Evolutionary conservation across 805 yeast species (phyloP).

Genomic region (Metschnikowia vanudenii): DNA sequence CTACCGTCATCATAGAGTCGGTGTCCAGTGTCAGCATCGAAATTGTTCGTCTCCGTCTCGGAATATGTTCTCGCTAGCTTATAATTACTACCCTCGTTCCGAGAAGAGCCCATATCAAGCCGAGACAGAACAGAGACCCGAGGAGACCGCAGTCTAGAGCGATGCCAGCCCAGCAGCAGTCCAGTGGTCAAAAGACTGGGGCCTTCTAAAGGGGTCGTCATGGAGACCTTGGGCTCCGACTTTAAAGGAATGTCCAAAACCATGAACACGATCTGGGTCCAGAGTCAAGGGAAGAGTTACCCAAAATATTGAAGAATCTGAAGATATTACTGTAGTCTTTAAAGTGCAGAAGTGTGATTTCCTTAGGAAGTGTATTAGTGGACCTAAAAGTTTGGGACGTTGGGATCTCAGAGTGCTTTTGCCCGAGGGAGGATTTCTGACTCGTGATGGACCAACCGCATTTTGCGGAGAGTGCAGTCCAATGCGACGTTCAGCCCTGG

Average conservation of each 20-base stretch:
- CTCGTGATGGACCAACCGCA: constrained; percentile 7
- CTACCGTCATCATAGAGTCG: constrained; percentile 53
- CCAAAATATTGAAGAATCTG: not conserved
- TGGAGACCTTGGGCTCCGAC: constrained; percentile 39
- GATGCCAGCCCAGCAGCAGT: constrained; percentile 9
- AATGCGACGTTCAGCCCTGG: not conserved
- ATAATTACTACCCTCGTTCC: constrained; percentile 15
- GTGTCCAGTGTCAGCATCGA: constrained; percentile 53
- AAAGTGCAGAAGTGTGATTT: too few relatives aligned
- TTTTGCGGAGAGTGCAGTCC: constrained; percentile 15
- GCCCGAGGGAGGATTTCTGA: constrained; percentile 5
- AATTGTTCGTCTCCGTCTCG: constrained; percentile 62
- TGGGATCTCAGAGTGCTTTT: not conserved
- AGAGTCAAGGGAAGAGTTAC: not conserved
- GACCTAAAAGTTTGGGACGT: not conserved
- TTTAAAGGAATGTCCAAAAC: constrained; percentile 41
- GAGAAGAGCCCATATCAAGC: constrained; percentile 1
- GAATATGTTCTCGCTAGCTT: constrained; percentile 57
- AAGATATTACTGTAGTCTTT: not conserved
- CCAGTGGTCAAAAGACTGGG: constrained; percentile 6
- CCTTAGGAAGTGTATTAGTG: not conserved
- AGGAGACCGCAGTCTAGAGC: constrained; percentile 9
- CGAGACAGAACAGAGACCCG: constrained; percentile 6
- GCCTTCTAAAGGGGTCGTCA: constrained; percentile 14
- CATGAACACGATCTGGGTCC: not conserved